phyloP scores from a whole-genome alignment of 148 eudicot species.

The Rhododendron henanense region DNA sequence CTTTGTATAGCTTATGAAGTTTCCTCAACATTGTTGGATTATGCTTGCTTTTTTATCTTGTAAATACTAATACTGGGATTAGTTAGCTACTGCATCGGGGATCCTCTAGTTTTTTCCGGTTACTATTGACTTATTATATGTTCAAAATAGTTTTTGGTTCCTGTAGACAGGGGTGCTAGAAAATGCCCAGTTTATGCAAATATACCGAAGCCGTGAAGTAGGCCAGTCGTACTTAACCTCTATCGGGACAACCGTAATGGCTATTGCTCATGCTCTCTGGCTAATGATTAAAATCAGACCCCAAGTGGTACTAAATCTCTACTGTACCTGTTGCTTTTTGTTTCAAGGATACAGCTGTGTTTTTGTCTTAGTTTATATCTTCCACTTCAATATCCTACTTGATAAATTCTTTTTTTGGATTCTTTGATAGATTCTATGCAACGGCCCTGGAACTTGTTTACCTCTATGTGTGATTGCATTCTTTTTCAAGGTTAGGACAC shows the following conservation, averaged over 20 bases:
- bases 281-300: slow-evolving; percentile 85
- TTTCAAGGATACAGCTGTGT: background rate
- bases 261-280: slow-evolving; percentile 76
- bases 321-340: background rate
- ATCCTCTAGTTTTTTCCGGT: background rate
- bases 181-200: slow-evolving; percentile 61
- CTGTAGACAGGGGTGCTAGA: slow-evolving; percentile 39
- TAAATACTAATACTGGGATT: background rate
- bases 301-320: slow-evolving; percentile 61
- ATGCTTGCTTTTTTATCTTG: background rate
- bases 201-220: slow-evolving; percentile 89
- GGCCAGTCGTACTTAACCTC: slow-evolving; percentile 93
- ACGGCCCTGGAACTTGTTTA: slow-evolving; percentile 93
- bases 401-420: background rate
- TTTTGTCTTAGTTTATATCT: background rate
- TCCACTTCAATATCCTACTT: background rate
- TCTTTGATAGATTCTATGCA: slow-evolving; percentile 68
- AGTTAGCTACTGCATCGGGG: background rate
- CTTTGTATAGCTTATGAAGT: background rate
- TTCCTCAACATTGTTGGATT: background rate
- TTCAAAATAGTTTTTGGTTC: slow-evolving; percentile 14
- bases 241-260: slow-evolving; percentile 72
- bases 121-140: background rate
- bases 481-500: slow-evolving; percentile 60
- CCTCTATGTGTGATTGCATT: slow-evolving; percentile 77